Conservation (phyloP, 2,329 filamentous ascomycete genomes). For the Aspergillus arachidicola region DNA sequence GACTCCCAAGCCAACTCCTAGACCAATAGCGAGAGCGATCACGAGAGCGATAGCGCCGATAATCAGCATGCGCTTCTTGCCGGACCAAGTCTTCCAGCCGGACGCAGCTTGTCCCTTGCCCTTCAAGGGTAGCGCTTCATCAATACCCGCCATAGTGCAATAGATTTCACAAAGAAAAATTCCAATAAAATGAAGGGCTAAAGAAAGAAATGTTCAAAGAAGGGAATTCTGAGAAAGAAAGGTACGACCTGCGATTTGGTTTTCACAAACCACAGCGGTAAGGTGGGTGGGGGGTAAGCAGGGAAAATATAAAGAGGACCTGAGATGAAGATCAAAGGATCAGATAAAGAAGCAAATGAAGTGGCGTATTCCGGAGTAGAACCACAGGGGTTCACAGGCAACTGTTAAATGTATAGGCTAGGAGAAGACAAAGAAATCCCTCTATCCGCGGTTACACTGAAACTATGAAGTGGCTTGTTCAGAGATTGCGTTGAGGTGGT, state of each 20-base stretch:
- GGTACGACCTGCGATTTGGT: background rate
- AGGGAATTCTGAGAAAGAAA: background rate
- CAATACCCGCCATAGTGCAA: conserved; percentile 12
- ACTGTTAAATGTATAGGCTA: background rate
- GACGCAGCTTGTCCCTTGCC: conserved; percentile 21
- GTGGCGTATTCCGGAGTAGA: background rate
- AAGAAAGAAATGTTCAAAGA: background rate
- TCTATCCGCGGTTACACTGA: background rate
- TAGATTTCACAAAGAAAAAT: background rate
- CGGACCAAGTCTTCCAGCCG: conserved; percentile 32
- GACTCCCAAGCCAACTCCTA: conserved; percentile 61
- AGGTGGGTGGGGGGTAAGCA: background rate
- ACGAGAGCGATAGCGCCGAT: conserved; percentile 24
- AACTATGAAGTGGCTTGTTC: background rate
- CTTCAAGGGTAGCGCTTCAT: conserved; percentile 19
- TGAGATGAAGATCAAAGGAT: background rate
- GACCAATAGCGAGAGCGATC: conserved; percentile 55
- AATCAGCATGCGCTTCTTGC: conserved; percentile 38
- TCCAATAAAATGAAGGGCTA: background rate
- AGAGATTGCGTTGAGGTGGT: background rate
- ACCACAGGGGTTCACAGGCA: background rate
- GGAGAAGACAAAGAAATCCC: background rate
- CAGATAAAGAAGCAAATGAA: background rate
- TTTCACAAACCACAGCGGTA: background rate
- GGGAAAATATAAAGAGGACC: background rate